Base-by-base conservation (phyloP, 2,329 filamentous ascomycete species). In the Dothideomycetes sp. region DNA sequence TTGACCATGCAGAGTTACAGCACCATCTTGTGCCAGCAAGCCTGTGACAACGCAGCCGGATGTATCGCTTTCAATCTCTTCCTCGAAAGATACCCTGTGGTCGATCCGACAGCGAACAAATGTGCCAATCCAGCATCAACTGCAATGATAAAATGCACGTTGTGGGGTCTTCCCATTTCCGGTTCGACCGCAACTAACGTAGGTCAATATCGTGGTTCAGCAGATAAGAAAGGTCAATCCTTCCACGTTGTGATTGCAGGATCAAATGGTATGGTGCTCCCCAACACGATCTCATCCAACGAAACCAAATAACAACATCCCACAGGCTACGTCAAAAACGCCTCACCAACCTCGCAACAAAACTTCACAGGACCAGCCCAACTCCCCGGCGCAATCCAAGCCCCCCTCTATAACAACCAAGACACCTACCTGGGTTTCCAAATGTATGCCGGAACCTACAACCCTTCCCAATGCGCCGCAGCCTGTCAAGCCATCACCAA, bases 161-260 rank as follows among this genome's bases (percentile, higher is more conserved):
- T 57, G 22, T 63, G 56, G 51, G 60, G 61, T 13, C 49, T 52
- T 4, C 45, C 47, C 4, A 41, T 62, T 36, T 40, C 43, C 13
- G 39, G 45, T 7, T 46, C 41, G 1, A 57, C 53, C 8, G 59
- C 59, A 4, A 56, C 38, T 16, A 64, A 63, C 47, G 30, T 19
- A 2, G 61, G 59, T 18, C 51, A 62, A 46, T 56, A 43, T 36
- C 54, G 58, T 8, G 48, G 44, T 13, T 16, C 30, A 16, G 18
- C 13, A 5, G 30, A 32, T 16, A 11, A 11, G 9, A 32, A 32
- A 7, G 30, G 30, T 7, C 16, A n/a, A 32, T 32, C 50, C 17
- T 56, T 68, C 57, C 49, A 56, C 11, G 58, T 66, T 23, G 59
- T 62, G 18, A 62, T 67, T 30, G 56, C 63, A 11, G 64, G 58